Conservation (phyloP, 2,329 filamentous ascomycete species). For the Apiospora rasikravindrae region DNA sequence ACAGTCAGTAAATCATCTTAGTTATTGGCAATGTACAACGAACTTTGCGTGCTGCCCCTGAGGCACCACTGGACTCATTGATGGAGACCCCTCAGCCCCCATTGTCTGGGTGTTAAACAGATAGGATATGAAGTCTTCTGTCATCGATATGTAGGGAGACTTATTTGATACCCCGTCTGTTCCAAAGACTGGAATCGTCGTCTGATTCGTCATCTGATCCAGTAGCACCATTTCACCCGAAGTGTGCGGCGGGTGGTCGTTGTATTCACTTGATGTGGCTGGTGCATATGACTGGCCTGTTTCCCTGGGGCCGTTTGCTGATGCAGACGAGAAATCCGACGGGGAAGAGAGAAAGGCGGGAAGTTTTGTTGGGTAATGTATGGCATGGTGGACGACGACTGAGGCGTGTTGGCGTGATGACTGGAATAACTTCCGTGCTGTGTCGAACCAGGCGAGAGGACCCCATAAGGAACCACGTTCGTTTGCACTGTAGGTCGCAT, state of each 20-base stretch:
- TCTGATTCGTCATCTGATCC: constrained; percentile 66
- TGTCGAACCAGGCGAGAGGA: constrained; percentile 57
- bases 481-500: constrained; percentile 54
- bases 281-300: constrained; percentile 45
- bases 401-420: constrained; percentile 52
- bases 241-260: constrained; percentile 48
- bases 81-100: constrained; percentile 54
- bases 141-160: constrained; percentile 82
- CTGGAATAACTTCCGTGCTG: constrained; percentile 53
- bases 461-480: constrained; percentile 54
- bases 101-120: constrained; percentile 72
- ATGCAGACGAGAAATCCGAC: constrained; percentile 57
- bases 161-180: constrained; percentile 79
- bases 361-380: constrained; percentile 68
- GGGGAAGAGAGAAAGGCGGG: constrained; percentile 65
- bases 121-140: constrained; percentile 86
- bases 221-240: constrained; percentile 63
- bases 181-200: constrained; percentile 85
- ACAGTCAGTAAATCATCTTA: constrained; percentile 22
- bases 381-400: constrained; percentile 45
- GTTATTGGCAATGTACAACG: constrained; percentile 39
- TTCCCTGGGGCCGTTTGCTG: constrained; percentile 41
- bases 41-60: constrained; percentile 54
- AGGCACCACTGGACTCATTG: constrained; percentile 56
- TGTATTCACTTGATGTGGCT: constrained; percentile 49